phyloP scores from a whole-genome alignment of 352 stramenopile species.

The Phytopythium oedochilum region DNA sequence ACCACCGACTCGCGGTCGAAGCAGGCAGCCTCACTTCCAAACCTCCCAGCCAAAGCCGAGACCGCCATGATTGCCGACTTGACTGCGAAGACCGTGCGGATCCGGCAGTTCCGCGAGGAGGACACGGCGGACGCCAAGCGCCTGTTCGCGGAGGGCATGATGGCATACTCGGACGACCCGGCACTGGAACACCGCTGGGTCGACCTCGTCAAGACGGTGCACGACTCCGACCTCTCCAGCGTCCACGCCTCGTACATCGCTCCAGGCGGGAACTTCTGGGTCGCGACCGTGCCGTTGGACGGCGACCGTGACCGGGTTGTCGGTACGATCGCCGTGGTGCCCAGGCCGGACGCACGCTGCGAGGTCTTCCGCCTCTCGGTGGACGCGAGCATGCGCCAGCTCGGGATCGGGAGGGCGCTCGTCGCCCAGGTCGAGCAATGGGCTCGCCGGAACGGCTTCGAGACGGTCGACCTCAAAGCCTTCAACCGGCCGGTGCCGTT shows the following conservation, averaged over 20 bases:
- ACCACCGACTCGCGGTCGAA: too few relatives aligned
- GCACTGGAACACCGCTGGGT: constrained; percentile 12
- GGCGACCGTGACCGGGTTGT: constrained; percentile 13
- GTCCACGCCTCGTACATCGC: constrained; percentile 26
- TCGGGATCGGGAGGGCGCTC: constrained; percentile 20
- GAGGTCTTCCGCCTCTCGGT: constrained; percentile 28
- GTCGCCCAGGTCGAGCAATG: constrained; percentile 19
- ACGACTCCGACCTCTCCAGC: constrained; percentile 26
- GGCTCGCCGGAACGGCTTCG: constrained; percentile 15
- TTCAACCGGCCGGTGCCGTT: constrained; percentile 15
- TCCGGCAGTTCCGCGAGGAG: constrained; percentile 25
- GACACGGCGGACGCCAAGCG: constrained; percentile 22
- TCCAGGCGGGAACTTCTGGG: constrained; percentile 40
- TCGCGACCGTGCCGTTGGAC: constrained; percentile 16
- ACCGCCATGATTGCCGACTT: background rate
- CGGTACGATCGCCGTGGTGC: constrained; percentile 20
- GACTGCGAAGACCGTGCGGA: constrained; percentile 2
- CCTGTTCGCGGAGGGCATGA: constrained; percentile 39
- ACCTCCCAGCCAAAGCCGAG: background rate
- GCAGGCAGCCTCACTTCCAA: background rate
- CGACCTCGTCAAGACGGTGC: constrained; percentile 22
- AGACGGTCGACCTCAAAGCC: constrained; percentile 11
- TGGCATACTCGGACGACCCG: constrained; percentile 22
- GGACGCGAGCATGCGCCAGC: constrained; percentile 13
- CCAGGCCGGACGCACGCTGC: constrained; percentile 8